Evolutionary conservation across 257 asterid genomes (phyloP), one percentile per base, ranked within the genome.

Genomic region (Fraxinus anomala): DNA sequence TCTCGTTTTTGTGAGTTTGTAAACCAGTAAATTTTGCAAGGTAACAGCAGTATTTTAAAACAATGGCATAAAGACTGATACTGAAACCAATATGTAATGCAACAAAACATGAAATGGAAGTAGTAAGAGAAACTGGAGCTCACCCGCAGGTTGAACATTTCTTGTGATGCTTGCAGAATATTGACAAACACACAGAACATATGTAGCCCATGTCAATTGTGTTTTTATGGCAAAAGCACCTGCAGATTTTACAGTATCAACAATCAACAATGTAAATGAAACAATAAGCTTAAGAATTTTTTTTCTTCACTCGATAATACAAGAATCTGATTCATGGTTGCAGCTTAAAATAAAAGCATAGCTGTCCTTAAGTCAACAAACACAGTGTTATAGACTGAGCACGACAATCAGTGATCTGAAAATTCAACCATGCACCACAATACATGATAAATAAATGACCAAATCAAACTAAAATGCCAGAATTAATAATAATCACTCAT

Each of bases 131-230:
- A 42, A 56, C n/a, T 28, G 81, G 49, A 37, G 85, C 96, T 86
- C 75, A 94, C 98, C 98, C 98, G 63, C 98, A 94, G 61, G 97
- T 94, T 17, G 97, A 89, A 86, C 98, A 94, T 78, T 89, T 90
- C 87, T 91, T 90, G 84, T 91, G 97, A 88, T 89, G 92, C 90
- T 86, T 84, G 89, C 98, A 94, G 91, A 94, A 94, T 73, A 92
- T 94, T 12, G 98, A 94, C 77, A 94, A 80, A 82, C 97, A 94
- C 84, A 94, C 98, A 0, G 97, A 94, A 83, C 98, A 94, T 79
- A 94, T 94, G 84, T 80, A 94, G 83, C 97, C 98, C 97, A 90
- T 90, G 80, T 92, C 97, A 13, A 92, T 94, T 49, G 97, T 94
- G 80, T 80, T 90, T 77, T 94, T 94, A 92, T 94, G 98, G 94